Evolutionary conservation across 352 stramenopile species (phyloP).

Genomic region (Globisporangium parvum): DNA sequence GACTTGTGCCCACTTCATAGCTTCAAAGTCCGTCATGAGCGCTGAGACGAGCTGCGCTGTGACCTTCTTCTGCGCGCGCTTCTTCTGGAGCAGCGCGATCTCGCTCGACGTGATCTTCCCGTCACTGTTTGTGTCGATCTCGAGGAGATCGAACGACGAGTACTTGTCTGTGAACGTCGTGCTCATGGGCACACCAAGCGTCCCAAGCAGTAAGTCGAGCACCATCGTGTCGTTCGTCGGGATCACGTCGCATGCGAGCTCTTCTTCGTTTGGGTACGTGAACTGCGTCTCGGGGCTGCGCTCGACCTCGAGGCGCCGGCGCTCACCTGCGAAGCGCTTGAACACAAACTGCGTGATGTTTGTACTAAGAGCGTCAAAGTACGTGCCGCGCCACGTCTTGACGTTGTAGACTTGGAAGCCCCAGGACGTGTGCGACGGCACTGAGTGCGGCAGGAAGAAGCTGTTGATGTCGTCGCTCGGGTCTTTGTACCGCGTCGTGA

Average conservation of each 20-base stretch:
- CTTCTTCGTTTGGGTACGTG: constrained; percentile 53
- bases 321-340: constrained; percentile 54
- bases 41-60: constrained; percentile 29
- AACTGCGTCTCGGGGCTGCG: constrained; percentile 25
- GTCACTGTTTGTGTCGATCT: constrained; percentile 59
- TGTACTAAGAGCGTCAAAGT: constrained; percentile 88
- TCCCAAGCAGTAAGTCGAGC: constrained; percentile 55
- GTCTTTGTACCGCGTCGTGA: constrained; percentile 91
- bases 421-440: constrained; percentile 73
- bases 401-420: constrained; percentile 82
- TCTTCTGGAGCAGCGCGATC: constrained; percentile 27
- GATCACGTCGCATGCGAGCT: constrained; percentile 31
- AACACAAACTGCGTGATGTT: constrained; percentile 91
- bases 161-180: constrained; percentile 48
- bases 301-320: constrained; percentile 39
- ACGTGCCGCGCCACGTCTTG: constrained; percentile 93
- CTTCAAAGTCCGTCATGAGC: constrained; percentile 49
- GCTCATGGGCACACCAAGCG: constrained; percentile 60
- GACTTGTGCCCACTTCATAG: constrained; percentile 55
- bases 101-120: constrained; percentile 70
- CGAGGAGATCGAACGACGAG: constrained; percentile 63
- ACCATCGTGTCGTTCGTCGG: constrained; percentile 47
- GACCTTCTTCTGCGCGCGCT: constrained; percentile 27
- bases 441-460: constrained; percentile 82
- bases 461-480: constrained; percentile 88